These are phyloP conservation scores for Taiozyma sp. DNA, from an alignment of 1,139 yeast genomes.

Conservation along the genomic window DNA sequence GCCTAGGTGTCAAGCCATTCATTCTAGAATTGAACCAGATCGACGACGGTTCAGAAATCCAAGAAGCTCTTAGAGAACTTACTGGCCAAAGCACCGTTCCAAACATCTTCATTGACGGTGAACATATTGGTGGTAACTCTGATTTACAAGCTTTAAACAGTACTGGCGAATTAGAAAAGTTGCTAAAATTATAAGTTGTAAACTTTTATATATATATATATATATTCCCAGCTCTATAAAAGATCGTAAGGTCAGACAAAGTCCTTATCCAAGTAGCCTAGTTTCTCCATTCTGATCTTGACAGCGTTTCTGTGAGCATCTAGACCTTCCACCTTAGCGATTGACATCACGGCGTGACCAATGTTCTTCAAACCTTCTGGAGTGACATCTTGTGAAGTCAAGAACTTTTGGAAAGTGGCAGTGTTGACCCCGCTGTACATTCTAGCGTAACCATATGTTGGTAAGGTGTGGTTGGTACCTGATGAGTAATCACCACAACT, in stretches of 20 bases:
- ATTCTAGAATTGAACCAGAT: slow-evolving; percentile 61
- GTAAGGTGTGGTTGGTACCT: slow-evolving; percentile 96
- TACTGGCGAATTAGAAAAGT: slow-evolving; percentile 33
- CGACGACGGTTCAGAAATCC: slow-evolving; percentile 63
- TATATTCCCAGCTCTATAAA: not conserved
- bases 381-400: slow-evolving; percentile 88
- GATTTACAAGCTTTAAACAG: slow-evolving; percentile 64
- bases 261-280: slow-evolving; percentile 41
- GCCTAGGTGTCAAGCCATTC: slow-evolving; percentile 46
- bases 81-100: slow-evolving; percentile 96
- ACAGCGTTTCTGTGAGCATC: slow-evolving; percentile 98
- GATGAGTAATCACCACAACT: slow-evolving; percentile 98
- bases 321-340: slow-evolving; percentile 95
- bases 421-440: slow-evolving; percentile 98
- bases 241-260: slow-evolving; percentile 18
- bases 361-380: slow-evolving; percentile 80
- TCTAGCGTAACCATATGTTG: slow-evolving; percentile 97
- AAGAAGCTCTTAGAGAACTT: slow-evolving; percentile 67
- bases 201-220: not conserved
- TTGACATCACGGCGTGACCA: slow-evolving; percentile 93
- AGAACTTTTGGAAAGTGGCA: slow-evolving; percentile 90
- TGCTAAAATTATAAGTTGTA: slow-evolving; percentile 25
- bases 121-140: slow-evolving; percentile 94
- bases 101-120: slow-evolving; percentile 81
- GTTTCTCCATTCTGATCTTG: slow-evolving; percentile 82